These are phyloP conservation scores for Ceratopteris richardii DNA, from an alignment of 75 land plant genomes.

Conservation along the genomic window DNA sequence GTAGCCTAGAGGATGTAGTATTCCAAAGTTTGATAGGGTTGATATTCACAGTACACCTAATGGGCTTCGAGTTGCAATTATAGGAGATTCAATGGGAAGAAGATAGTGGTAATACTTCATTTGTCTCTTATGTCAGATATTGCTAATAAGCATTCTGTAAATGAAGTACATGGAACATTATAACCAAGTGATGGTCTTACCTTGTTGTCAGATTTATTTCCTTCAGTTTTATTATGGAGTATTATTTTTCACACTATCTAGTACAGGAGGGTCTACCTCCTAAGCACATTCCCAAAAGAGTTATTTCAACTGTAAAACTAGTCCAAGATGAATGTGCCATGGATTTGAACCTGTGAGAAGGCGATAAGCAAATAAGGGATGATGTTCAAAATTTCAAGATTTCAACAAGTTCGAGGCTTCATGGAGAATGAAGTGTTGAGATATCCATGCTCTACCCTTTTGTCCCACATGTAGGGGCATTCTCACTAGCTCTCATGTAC, in stretches of 20 bases:
- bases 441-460: no score
- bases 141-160: constrained; percentile 19
- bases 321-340: constrained; percentile 57
- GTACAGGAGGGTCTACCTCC: constrained; percentile 64
- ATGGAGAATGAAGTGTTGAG: no score
- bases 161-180: constrained; percentile 57
- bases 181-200: constrained; percentile 71
- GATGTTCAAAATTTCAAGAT: no score
- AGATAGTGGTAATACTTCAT: constrained; percentile 48
- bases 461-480: no score
- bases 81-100: constrained; percentile 38
- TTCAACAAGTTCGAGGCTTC: no score
- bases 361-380: no score
- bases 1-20: constrained; percentile 65
- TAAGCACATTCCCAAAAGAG: constrained; percentile 18
- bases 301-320: constrained; percentile 43
- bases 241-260: constrained; percentile 68
- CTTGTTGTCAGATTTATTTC: constrained; percentile 55
- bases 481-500: no score
- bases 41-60: constrained; percentile 24
- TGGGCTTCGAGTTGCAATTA: constrained; percentile 28
- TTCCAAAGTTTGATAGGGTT: constrained; percentile 48
- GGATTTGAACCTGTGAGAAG: no score
- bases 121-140: constrained; percentile 20
- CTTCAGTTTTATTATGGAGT: constrained; percentile 64